Conservation (phyloP, 495 filamentous ascomycete species). For the Friedmanniomyces simplex region DNA sequence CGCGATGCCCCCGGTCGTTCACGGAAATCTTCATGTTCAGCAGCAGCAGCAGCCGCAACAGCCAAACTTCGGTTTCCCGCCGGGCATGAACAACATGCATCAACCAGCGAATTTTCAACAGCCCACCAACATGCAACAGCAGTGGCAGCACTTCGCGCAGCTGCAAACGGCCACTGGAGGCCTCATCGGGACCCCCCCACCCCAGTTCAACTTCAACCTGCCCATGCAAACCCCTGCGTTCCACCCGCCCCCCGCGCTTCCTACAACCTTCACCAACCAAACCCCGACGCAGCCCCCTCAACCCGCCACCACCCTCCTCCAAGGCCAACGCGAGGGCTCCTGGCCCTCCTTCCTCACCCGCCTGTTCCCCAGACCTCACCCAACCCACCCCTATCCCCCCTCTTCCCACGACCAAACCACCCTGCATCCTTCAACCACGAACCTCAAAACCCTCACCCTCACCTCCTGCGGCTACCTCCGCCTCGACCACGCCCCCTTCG, state of each 20-base stretch:
- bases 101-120: not conserved
- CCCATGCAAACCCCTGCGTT: not conserved
- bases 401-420: not conserved
- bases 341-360: conserved; percentile 29
- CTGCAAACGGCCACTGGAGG: not conserved
- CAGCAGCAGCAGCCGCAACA: too few species aligned
- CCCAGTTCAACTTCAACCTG: not conserved
- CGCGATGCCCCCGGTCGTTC: too few species aligned
- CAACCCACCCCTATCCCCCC: conserved; percentile 11
- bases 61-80: not conserved
- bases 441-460: conserved; percentile 18
- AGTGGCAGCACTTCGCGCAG: not conserved
- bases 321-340: conserved; percentile 22
- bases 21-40: too few species aligned
- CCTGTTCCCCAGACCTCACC: conserved; percentile 25
- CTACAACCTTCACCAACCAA: not conserved
- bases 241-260: not conserved
- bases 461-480: conserved; percentile 29
- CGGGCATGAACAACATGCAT: not conserved
- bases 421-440: not conserved
- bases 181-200: not conserved
- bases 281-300: not conserved
- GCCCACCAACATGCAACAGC: not conserved
- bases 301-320: not conserved
- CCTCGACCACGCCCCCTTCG: conserved; percentile 17